Evolutionary conservation across 352 stramenopile species (phyloP).

Genomic region (Phytopythium oedochilum): DNA sequence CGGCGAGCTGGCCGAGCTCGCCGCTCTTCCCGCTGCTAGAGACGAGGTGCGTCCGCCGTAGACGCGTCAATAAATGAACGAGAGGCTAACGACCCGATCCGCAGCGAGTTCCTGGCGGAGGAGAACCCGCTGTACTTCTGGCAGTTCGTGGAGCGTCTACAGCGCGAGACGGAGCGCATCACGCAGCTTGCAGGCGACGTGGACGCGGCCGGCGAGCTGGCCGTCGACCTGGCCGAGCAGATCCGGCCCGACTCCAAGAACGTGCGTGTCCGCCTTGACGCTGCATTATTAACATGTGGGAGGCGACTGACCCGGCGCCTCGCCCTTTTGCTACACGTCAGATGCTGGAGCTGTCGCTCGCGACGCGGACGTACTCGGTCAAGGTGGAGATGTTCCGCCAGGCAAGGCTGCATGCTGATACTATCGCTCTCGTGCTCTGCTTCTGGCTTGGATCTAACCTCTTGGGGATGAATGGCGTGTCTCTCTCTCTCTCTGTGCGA

Average conservation of each 20-base stretch:
- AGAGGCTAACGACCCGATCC: too few species aligned
- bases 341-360: slow-evolving; percentile 76
- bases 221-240: slow-evolving; percentile 42
- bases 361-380: slow-evolving; percentile 72
- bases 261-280: slow-evolving; percentile 17
- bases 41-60: slow-evolving; percentile 31
- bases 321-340: slow-evolving; percentile 16
- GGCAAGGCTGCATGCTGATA: slow-evolving; percentile 8
- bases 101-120: slow-evolving; percentile 78
- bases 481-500: too few species aligned
- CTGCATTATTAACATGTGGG: slow-evolving; percentile 5
- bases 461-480: background rate
- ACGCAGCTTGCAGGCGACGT: slow-evolving; percentile 30
- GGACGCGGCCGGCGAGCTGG: slow-evolving; percentile 43
- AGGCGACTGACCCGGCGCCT: too few species aligned
- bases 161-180: slow-evolving; percentile 25
- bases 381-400: slow-evolving; percentile 85
- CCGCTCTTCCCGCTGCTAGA: slow-evolving; percentile 50
- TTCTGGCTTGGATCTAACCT: background rate
- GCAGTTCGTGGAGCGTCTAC: slow-evolving; percentile 58
- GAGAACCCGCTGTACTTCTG: slow-evolving; percentile 78
- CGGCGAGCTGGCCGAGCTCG: slow-evolving; percentile 57
- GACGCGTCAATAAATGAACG: too few species aligned
- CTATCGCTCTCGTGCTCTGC: background rate
- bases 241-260: slow-evolving; percentile 64